Conservation (phyloP, 139 green algal species). For the Chlorella sorokiniana region DNA sequence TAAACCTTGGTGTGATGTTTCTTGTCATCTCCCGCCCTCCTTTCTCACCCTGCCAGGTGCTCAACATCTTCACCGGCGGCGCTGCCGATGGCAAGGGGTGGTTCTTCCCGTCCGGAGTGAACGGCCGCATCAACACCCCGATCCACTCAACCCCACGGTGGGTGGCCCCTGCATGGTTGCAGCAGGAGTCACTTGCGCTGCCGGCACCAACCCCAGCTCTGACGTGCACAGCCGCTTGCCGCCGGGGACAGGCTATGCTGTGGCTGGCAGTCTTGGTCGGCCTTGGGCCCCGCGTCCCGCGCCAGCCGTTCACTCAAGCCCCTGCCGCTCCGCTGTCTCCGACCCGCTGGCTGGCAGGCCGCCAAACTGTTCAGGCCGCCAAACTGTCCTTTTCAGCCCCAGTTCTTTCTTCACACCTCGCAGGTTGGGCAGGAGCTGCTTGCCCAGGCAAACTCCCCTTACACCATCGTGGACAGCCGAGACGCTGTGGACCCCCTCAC, state of each 20-base stretch:
- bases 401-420: not conserved
- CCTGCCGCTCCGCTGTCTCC: too few species aligned
- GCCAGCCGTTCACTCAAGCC: too few species aligned
- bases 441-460: constrained; percentile 4
- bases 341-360: too few species aligned
- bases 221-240: not conserved
- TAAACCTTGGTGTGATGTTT: not conserved
- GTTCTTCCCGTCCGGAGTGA: constrained; percentile 52
- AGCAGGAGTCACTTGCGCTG: not conserved
- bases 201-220: not conserved
- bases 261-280: not conserved
- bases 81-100: constrained; percentile 36
- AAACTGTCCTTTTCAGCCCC: not conserved
- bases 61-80: constrained; percentile 53
- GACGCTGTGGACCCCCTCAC: not conserved
- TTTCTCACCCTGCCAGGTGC: constrained; percentile 9
- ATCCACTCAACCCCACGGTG: constrained; percentile 11
- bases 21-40: not conserved
- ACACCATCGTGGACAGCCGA: constrained; percentile 7
- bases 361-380: not conserved
- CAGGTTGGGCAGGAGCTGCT: constrained; percentile 14
- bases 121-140: constrained; percentile 44
- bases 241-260: too few species aligned
- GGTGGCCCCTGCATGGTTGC: too few species aligned
- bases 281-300: too few species aligned